phyloP scores from a whole-genome alignment of 495 filamentous ascomycete species.

The Sporormia fimetaria region DNA sequence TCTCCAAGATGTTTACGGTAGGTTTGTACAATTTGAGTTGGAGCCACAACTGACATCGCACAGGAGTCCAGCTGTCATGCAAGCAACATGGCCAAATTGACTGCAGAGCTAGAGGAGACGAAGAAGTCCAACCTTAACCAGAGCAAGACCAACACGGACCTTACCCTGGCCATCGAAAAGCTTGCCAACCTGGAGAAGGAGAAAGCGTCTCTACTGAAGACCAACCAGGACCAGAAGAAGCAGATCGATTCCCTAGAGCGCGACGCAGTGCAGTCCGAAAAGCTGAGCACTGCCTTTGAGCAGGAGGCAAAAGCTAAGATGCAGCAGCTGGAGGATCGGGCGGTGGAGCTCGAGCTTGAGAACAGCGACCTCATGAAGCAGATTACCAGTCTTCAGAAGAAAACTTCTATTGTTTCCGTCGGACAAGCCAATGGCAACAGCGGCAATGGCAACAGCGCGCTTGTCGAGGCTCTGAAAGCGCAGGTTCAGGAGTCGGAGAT shows the following conservation, averaged over 20 bases:
- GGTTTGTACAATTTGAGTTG: background rate
- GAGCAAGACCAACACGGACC: background rate
- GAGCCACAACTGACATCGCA: background rate
- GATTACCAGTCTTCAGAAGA: background rate
- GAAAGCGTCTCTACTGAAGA: background rate
- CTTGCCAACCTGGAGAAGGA: constrained; percentile 1
- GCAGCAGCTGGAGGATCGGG: background rate
- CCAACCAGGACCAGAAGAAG: background rate
- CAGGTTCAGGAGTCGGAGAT: background rate
- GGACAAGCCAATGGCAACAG: background rate
- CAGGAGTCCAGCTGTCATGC: too few relatives aligned
- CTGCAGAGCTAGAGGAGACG: too few relatives aligned
- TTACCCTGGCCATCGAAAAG: background rate
- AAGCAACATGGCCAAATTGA: too few relatives aligned
- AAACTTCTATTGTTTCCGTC: background rate
- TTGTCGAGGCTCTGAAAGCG: background rate
- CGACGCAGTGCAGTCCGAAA: background rate
- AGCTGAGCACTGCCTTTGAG: background rate
- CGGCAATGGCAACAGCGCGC: background rate
- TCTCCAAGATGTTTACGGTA: constrained; percentile 1
- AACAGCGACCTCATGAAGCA: constrained; percentile 4
- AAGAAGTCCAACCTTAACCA: background rate
- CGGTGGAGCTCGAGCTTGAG: background rate
- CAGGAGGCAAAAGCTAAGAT: background rate
- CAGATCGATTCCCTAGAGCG: background rate